A percentile compares a stretch with the other conserved stretches of the same genome.
These are phyloP conservation scores for Starmerella apis DNA, from an alignment of 805 yeast species.

Conservation along the genomic window DNA sequence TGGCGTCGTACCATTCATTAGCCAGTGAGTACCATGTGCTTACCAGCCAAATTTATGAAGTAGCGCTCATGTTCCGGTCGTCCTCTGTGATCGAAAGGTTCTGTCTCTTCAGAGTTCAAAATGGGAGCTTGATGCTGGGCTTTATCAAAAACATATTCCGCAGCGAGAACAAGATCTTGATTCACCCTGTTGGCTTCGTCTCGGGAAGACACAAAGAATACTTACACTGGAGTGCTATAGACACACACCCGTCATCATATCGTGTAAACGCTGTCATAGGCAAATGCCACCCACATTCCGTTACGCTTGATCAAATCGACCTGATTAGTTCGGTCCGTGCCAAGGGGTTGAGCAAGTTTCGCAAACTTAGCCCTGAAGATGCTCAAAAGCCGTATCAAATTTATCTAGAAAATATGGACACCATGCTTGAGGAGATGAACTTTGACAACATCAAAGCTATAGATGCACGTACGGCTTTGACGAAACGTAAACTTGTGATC, in stretches of 20 bases:
- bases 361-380: neutral
- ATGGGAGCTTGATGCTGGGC: neutral
- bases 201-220: neutral
- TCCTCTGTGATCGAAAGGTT: neutral
- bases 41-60: slow-evolving; percentile 7
- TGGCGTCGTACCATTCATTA: slow-evolving; percentile 5
- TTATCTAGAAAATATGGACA: neutral
- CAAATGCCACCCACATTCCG: neutral
- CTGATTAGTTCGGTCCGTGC: neutral
- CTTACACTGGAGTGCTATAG: neutral
- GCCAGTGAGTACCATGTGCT: slow-evolving; percentile 1
- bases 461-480: slow-evolving; percentile 1
- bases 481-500: neutral
- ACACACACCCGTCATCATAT: neutral
- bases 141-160: neutral
- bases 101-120: neutral
- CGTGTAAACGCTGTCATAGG: neutral
- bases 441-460: slow-evolving; percentile 3
- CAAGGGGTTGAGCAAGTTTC: neutral
- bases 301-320: neutral
- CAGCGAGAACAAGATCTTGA: neutral
- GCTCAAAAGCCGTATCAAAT: neutral
- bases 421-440: neutral
- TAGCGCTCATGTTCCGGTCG: neutral
- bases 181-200: neutral